Evolutionary conservation across 176 grass and related monocot genomes (phyloP).

Genomic region (Paspalum vaginatum): DNA sequence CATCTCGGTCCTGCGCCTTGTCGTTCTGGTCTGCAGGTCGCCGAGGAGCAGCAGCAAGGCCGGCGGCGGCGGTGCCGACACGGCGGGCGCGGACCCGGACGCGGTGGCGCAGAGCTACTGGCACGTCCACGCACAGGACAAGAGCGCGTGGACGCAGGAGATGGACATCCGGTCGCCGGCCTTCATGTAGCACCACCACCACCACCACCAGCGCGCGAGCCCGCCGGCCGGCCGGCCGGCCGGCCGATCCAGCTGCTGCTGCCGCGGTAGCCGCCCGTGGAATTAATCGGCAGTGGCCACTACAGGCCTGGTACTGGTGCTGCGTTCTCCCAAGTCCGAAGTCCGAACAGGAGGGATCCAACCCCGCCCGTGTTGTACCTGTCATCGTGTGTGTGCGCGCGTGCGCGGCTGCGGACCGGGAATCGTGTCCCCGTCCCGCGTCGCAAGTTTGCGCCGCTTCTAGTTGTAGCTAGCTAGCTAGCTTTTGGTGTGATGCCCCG

Average conservation of each 20-base stretch:
- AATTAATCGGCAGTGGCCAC: too few species aligned
- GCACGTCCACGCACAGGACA: conserved; percentile 81
- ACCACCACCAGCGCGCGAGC: not conserved
- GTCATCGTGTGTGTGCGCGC: not conserved
- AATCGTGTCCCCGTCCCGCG: conserved; percentile 37
- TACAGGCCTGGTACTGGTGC: too few species aligned
- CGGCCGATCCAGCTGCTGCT: conserved; percentile 14
- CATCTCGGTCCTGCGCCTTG: not conserved
- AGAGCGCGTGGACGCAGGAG: conserved; percentile 93
- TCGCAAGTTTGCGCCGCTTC: conserved; percentile 13
- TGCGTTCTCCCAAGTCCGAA: too few species aligned
- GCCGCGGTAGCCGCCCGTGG: not conserved
- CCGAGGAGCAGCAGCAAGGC: conserved; percentile 28
- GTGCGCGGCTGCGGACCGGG: conserved; percentile 32
- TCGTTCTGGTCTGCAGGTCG: conserved; percentile 52
- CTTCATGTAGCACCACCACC: conserved; percentile 32
- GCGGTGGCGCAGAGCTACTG: conserved; percentile 92
- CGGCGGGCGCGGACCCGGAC: conserved; percentile 68
- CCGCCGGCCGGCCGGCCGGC: conserved; percentile 33
- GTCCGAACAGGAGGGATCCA: too few species aligned
- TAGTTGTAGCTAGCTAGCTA: not conserved
- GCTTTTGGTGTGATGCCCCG: not conserved
- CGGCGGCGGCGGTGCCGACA: not conserved
- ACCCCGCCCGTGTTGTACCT: too few species aligned
- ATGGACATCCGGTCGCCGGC: conserved; percentile 71